Conservation (phyloP, 1,284 basidiomycete genomes). For the Gymnopus androsaceus region DNA sequence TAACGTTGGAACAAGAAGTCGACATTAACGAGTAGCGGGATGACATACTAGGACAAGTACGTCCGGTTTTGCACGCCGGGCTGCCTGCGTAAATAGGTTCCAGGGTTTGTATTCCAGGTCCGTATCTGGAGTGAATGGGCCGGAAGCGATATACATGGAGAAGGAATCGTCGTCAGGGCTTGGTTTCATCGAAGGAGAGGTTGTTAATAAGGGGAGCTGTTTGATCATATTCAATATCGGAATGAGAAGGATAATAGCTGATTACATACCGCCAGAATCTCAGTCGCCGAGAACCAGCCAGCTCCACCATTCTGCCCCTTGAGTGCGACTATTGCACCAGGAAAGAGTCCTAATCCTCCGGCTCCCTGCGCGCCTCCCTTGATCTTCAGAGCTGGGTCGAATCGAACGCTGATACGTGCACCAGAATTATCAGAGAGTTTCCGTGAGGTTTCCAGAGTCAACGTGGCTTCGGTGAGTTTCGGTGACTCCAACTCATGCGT, state of each 20-base stretch:
- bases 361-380: conserved; percentile 64
- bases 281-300: conserved; percentile 81
- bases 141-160: conserved; percentile 70
- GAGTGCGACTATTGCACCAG: conserved; percentile 87
- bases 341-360: conserved; percentile 81
- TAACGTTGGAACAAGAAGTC: conserved; percentile 3
- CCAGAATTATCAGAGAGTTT: conserved; percentile 69
- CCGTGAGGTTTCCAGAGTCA: conserved; percentile 82
- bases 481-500: conserved; percentile 68
- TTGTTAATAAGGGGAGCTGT: conserved; percentile 53
- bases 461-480: conserved; percentile 74
- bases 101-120: conserved; percentile 80
- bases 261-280: conserved; percentile 72
- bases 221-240: not conserved
- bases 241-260: conserved; percentile 21
- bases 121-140: conserved; percentile 80
- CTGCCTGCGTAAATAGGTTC: conserved; percentile 56
- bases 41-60: conserved; percentile 76
- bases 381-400: conserved; percentile 68
- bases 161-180: conserved; percentile 46
- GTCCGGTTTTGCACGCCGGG: conserved; percentile 67
- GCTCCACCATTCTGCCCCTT: conserved; percentile 92
- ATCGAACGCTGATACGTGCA: conserved; percentile 64
- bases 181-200: conserved; percentile 36
- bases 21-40: conserved; percentile 1